Conservation (phyloP, 768 basidiomycete species). For the Tricholoma sp. region DNA sequence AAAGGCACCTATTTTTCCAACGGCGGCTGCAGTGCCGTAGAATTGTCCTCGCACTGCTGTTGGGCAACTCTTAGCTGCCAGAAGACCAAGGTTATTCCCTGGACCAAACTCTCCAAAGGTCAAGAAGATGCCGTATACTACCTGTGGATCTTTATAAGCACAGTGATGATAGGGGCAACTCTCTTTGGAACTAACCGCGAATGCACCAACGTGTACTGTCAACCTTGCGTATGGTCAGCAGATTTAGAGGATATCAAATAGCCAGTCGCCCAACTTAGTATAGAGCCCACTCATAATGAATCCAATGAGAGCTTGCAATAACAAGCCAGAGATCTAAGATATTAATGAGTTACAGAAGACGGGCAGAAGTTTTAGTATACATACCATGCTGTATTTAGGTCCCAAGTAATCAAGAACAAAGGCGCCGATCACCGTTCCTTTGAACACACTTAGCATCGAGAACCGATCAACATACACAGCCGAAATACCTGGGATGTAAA, state of each 20-base stretch:
- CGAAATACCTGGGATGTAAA: not conserved
- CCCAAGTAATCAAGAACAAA: conserved; percentile 73
- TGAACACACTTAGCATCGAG: conserved; percentile 33
- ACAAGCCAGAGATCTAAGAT: conserved; percentile 57
- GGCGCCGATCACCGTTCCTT: conserved; percentile 67
- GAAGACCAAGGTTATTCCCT: conserved; percentile 80
- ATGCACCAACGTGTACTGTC: conserved; percentile 61
- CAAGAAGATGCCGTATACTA: conserved; percentile 89
- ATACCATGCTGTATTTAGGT: conserved; percentile 72
- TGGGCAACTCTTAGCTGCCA: conserved; percentile 82
- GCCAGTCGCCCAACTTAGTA: conserved; percentile 30
- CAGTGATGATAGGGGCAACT: not conserved
- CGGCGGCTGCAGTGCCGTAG: conserved; percentile 81
- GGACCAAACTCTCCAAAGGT: conserved; percentile 87
- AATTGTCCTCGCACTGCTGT: conserved; percentile 84
- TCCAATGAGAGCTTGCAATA: conserved; percentile 68
- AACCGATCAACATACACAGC: not conserved
- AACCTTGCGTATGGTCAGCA: conserved; percentile 32
- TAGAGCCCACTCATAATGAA: conserved; percentile 92
- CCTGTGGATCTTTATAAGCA: conserved; percentile 27
- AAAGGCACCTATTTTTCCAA: conserved; percentile 84
- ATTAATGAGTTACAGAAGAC: not conserved
- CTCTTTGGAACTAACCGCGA: conserved; percentile 46
- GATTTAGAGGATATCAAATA: not conserved
- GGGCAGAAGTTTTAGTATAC: not conserved